A percentile compares a stretch with the other conserved stretches of the same genome.
Conservation (phyloP, 139 green algal genomes). For the Pseudopediastrum boryanum region DNA sequence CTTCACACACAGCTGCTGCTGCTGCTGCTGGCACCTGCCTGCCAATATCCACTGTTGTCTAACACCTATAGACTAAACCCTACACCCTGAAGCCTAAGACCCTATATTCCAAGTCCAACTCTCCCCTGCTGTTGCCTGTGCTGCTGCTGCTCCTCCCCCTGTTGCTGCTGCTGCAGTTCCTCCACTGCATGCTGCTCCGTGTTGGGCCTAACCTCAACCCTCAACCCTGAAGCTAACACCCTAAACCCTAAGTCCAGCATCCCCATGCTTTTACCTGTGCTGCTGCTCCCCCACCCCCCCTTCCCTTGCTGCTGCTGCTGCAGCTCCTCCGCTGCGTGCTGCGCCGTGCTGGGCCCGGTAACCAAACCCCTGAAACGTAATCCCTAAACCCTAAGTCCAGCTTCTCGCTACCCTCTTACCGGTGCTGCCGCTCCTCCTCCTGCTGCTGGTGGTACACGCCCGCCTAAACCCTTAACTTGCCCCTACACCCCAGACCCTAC, state of each 20-base stretch:
- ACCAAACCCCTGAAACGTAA: background rate
- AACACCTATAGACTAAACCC: too few species aligned
- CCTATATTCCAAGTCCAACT: too few species aligned
- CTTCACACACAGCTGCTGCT: too few species aligned
- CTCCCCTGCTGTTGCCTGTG: background rate
- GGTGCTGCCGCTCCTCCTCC: conserved; percentile 14
- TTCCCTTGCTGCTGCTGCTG: background rate
- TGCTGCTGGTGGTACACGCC: conserved; percentile 22
- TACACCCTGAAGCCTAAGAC: too few species aligned
- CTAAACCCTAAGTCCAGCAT: background rate
- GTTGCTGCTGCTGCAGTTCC: background rate
- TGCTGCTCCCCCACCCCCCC: too few species aligned
- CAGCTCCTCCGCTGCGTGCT: background rate
- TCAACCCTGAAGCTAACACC: too few species aligned
- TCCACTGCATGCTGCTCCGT: background rate
- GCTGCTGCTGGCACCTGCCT: too few species aligned
- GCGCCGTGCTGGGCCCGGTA: background rate
- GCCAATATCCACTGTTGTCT: too few species aligned
- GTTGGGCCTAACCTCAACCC: background rate
- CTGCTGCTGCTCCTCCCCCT: too few species aligned
- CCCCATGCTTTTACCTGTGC: background rate
- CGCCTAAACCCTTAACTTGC: too few species aligned
- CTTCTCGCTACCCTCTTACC: background rate
- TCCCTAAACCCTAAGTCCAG: background rate
- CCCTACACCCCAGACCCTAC: too few species aligned